A percentile compares a stretch with the other conserved stretches of the same genome.
These are phyloP conservation scores for Sesbania bispinosa DNA, from an alignment of 306 rosid genomes.

Conservation along the genomic window DNA sequence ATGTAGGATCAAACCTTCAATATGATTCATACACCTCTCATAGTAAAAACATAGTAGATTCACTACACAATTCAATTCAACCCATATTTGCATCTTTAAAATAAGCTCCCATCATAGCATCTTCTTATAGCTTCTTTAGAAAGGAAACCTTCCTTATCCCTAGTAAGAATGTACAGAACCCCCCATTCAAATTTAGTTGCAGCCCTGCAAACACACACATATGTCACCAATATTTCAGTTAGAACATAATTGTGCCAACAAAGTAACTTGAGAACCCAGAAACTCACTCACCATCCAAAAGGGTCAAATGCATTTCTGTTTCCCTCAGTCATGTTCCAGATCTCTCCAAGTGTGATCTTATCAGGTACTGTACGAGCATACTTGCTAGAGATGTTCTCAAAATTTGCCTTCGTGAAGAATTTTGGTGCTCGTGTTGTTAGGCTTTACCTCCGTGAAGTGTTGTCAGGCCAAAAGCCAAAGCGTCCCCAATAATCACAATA, in stretches of 20 bases:
- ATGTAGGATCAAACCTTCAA: too few relatives aligned
- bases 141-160: constrained; percentile 65
- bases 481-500: too few relatives aligned
- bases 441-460: too few relatives aligned
- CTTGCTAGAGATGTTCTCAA: constrained; percentile 73
- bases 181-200: constrained; percentile 74
- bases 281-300: constrained; percentile 58
- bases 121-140: constrained; percentile 81
- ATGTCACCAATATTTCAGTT: background rate
- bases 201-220: constrained; percentile 35
- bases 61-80: background rate
- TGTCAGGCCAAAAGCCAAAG: too few relatives aligned
- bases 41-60: background rate
- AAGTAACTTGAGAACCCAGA: background rate
- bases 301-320: constrained; percentile 58
- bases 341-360: constrained; percentile 57
- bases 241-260: background rate
- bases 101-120: constrained; percentile 76
- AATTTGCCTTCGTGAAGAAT: too few relatives aligned
- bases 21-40: background rate
- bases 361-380: constrained; percentile 62
- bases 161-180: constrained; percentile 55
- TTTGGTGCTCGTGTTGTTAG: too few relatives aligned
- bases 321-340: constrained; percentile 83
- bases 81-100: constrained; percentile 43